Evolutionary conservation across 768 basidiomycete genomes (phyloP).

Genomic region (Chalciporus chontae): DNA sequence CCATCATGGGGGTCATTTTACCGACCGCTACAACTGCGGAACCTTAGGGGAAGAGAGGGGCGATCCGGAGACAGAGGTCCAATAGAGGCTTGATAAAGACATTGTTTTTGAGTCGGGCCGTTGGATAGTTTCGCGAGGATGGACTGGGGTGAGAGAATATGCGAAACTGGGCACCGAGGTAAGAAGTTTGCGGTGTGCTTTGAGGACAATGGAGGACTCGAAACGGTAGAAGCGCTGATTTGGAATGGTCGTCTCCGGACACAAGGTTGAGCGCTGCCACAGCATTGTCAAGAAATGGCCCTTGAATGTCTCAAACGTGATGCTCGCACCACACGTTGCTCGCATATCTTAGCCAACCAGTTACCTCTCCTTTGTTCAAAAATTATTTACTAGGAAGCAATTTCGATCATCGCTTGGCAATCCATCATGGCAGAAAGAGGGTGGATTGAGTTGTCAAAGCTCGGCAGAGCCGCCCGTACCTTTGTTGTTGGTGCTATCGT

Average conservation of each 20-base stretch:
- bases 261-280: not conserved
- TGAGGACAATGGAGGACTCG: not conserved
- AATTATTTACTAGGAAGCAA: not conserved
- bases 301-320: constrained; percentile 9
- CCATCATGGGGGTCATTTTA: not conserved
- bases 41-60: constrained; percentile 2
- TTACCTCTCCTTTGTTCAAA: constrained; percentile 5
- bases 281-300: constrained; percentile 11
- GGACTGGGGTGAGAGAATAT: constrained; percentile 1
- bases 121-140: constrained; percentile 1
- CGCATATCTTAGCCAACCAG: constrained; percentile 11
- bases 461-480: constrained; percentile 18
- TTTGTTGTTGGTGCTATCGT: constrained; percentile 11
- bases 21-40: constrained; percentile 1
- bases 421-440: constrained; percentile 16
- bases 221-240: not conserved
- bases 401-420: constrained; percentile 11
- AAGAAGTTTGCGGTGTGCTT: not conserved
- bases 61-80: constrained; percentile 1
- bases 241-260: not conserved
- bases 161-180: constrained; percentile 1
- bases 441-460: constrained; percentile 13
- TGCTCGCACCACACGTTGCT: constrained; percentile 15
- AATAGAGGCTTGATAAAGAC: not conserved
- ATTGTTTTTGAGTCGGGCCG: constrained; percentile 1